Base-by-base conservation (phyloP, 2,329 filamentous ascomycete species). In the Xylaria sp. region DNA sequence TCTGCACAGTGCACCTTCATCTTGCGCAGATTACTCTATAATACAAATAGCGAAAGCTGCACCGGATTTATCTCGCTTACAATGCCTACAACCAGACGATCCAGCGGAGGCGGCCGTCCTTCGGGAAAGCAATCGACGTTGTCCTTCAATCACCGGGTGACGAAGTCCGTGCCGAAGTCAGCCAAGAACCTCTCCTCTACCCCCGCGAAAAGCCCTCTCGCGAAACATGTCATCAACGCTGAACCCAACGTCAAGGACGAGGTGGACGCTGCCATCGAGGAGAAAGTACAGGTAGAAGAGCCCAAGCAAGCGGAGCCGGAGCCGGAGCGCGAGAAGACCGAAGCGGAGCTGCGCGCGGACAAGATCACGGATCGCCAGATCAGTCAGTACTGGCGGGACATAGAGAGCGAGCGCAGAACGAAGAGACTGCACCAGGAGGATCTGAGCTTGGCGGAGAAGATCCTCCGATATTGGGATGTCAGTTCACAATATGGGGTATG, bases 401-500 rank as follows among this genome's bases (percentile, higher is more conserved):
- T 95, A 72, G 93, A 97, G 82, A 82, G 83, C 48, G 85, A 89
- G 75, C 86, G 93, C 73, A 86, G 85, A 68, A 88, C 92, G 21
- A 87, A 88, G 50, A 84, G 91, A 74, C 90, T 97, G 42, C 96
- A 98, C 77, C 93, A 97, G 81, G 81, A 91, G 75, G 90, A 85
- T 2, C 78, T 98, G 73, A 86, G 84, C 12, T 73, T 92, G 54
- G 86, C 91, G 65, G 94, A 98, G 85, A 97, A 95, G 84, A 89
- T 98, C 29, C 81, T 98, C 75, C 86, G 95, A 71, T 93, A 97
- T 79, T 99, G 96, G 81, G 96, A 99, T 79, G 91, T 97, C 73
- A 96, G 91, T 77, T 93, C 88, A 69, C 93, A 97, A 76, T 99
- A 93, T 79, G 96, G 96, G 65, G 94, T 97, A 88, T 84, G 92